Base-by-base conservation (phyloP, 768 basidiomycete genomes). In the Sarcomyxa edulis region DNA sequence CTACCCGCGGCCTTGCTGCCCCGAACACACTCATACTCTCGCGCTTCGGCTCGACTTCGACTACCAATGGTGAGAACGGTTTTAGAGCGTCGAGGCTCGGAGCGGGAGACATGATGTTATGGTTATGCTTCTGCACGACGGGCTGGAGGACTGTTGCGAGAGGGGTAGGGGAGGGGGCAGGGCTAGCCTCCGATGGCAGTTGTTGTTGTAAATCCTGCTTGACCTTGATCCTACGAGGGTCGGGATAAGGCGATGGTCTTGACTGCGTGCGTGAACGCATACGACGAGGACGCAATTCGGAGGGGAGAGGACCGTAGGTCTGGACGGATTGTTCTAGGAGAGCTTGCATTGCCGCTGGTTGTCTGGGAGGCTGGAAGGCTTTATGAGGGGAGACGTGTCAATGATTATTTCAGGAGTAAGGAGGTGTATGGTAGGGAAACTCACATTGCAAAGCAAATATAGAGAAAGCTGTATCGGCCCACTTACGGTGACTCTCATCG, bases 391-490 rank as follows among this genome's bases (percentile, higher is more conserved):
- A 25, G 27, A 23, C 18, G 30, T 16, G 23, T 47, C 30, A 49
- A 45, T 18, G 54, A 25, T 2, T 45, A 31, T 16, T 10, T 31
- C 27, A 2, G 6, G 11, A 12, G 32, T 4, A 14, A n/a, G n/a
- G n/a, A n/a, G n/a, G n/a, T n/a, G n/a, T 8, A 43, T 18, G 4
- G 21, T 22, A 37, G n/a, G 12, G 22, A 24, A 9, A 69, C 81
- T 61, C 51, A 87, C 86, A 72, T 59, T 89, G 85, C 28, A 85
- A 19, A 6, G 81, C 80, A 34, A 72, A 86, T n/a, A 78, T 18
- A 0, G 84, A 88, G 48, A 84, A 80, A 0, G 84, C 74, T 0
- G 86, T 90, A 48, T 89, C 86, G 0, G 48, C 32, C 86, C 84
- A 88, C 1, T 56, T 45, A 7, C 66, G 69, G 55, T 75, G 68